phyloP scores from a whole-genome alignment of 306 rosid genomes.

The Chamaecrista fasciculata region DNA sequence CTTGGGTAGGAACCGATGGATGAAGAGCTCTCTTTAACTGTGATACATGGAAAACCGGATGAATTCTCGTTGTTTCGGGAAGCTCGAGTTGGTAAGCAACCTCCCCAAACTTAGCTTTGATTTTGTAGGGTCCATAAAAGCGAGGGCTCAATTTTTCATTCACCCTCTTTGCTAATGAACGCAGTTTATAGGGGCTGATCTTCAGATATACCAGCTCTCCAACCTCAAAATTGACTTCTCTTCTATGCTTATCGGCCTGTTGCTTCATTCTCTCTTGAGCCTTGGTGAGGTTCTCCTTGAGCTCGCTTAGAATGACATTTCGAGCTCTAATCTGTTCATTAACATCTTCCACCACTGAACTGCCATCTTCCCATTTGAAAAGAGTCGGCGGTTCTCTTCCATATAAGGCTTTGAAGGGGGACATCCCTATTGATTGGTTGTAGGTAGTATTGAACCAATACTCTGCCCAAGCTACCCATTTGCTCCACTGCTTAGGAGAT shows the following conservation, averaged over 20 bases:
- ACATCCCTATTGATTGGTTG: not conserved
- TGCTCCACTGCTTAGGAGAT: not conserved
- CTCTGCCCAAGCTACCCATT: not conserved
- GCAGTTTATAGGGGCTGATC: too few species aligned
- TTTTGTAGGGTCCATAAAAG: not conserved
- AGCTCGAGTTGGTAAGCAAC: not conserved
- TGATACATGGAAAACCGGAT: not conserved
- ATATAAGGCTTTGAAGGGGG: not conserved
- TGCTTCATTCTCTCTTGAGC: not conserved
- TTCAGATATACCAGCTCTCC: not conserved
- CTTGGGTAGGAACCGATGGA: too few species aligned
- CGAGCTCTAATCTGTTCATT: not conserved
- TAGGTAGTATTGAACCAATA: not conserved
- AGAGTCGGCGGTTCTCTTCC: not conserved
- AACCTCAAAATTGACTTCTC: not conserved
- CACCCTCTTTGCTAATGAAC: not conserved
- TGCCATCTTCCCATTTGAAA: not conserved
- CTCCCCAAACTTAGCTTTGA: not conserved
- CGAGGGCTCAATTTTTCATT: not conserved
- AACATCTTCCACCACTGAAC: not conserved
- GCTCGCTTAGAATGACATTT: too few species aligned
- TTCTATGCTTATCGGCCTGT: not conserved
- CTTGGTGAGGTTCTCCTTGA: too few species aligned
- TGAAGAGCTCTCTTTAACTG: not conserved
- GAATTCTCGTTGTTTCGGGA: not conserved